Percentiles rank a stretch among this genome's conserved stretches.
These are phyloP conservation scores for Termitomyces sp. DNA, from an alignment of 768 basidiomycete genomes.

Conservation along the genomic window DNA sequence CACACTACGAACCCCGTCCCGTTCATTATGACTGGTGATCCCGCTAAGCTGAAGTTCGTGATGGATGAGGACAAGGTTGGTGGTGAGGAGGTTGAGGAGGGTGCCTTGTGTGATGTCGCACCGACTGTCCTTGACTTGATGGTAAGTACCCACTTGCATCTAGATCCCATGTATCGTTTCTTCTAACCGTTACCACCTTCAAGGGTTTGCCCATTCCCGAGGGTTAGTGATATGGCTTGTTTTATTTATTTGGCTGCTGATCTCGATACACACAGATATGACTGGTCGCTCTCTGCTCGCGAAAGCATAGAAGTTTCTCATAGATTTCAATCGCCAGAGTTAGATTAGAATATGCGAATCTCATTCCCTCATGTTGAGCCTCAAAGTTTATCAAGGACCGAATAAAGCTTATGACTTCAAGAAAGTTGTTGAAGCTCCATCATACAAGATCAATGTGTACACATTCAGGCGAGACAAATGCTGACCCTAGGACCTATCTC, in stretches of 20 bases:
- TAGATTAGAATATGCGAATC: not conserved
- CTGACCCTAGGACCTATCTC: no score
- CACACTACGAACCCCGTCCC: slow-evolving; percentile 88
- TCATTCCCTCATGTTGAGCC: no score
- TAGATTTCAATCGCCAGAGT: not conserved
- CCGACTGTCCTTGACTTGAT: slow-evolving; percentile 81
- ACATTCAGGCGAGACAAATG: no score
- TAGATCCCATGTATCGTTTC: not conserved
- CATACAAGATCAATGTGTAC: no score
- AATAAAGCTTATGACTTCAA: no score
- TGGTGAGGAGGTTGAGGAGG: slow-evolving; percentile 47
- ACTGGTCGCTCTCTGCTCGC: slow-evolving; percentile 50
- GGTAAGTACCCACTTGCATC: not conserved
- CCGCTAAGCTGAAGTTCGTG: slow-evolving; percentile 46
- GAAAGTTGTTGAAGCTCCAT: no score
- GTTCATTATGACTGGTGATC: slow-evolving; percentile 77
- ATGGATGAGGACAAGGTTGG: slow-evolving; percentile 44
- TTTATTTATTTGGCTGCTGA: slow-evolving; percentile 4
- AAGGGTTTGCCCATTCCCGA: slow-evolving; percentile 62
- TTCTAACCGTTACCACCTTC: not conserved
- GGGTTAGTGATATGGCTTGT: slow-evolving; percentile 33
- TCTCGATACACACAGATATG: slow-evolving; percentile 37
- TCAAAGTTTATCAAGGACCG: no score
- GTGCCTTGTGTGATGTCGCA: slow-evolving; percentile 86
- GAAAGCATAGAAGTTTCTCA: slow-evolving; percentile 3